phyloP scores from a whole-genome alignment of 2,329 filamentous ascomycete species.

The Penicillium sp. region DNA sequence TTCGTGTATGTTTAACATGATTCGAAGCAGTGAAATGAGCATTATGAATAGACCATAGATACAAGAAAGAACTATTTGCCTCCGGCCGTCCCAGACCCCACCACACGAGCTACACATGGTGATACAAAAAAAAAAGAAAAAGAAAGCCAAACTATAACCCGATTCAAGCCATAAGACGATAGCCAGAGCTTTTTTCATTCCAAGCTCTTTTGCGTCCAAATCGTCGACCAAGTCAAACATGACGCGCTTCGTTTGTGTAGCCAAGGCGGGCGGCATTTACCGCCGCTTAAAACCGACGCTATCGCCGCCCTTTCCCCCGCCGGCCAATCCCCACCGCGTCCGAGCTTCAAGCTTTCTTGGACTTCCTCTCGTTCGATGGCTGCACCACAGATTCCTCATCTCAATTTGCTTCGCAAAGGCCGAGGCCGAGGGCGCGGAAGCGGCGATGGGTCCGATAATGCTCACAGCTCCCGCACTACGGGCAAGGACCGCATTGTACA shows the following conservation, averaged over 20 bases:
- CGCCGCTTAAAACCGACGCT: neutral
- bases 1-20: slow-evolving; percentile 55
- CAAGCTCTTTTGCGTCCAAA: too few species aligned
- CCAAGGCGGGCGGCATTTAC: too few species aligned
- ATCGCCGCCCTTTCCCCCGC: slow-evolving; percentile 3
- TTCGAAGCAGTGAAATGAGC: neutral
- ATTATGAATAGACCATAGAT: slow-evolving; percentile 14
- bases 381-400: slow-evolving; percentile 70
- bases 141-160: too few species aligned
- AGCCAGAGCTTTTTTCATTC: too few species aligned
- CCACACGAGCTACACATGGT: too few species aligned
- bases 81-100: too few species aligned
- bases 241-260: too few species aligned
- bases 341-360: slow-evolving; percentile 16
- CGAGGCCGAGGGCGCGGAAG: slow-evolving; percentile 42
- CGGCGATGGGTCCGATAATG: slow-evolving; percentile 12
- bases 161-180: too few species aligned
- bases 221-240: too few species aligned
- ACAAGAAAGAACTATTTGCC: slow-evolving; percentile 3
- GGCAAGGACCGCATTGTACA: slow-evolving; percentile 71
- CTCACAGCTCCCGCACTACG: slow-evolving; percentile 28
- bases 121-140: too few species aligned
- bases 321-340: slow-evolving; percentile 12
- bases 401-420: slow-evolving; percentile 55
- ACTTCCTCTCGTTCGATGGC: slow-evolving; percentile 50